phyloP scores from a whole-genome alignment of 73 alveolate species.

The Breviolum minutum region DNA sequence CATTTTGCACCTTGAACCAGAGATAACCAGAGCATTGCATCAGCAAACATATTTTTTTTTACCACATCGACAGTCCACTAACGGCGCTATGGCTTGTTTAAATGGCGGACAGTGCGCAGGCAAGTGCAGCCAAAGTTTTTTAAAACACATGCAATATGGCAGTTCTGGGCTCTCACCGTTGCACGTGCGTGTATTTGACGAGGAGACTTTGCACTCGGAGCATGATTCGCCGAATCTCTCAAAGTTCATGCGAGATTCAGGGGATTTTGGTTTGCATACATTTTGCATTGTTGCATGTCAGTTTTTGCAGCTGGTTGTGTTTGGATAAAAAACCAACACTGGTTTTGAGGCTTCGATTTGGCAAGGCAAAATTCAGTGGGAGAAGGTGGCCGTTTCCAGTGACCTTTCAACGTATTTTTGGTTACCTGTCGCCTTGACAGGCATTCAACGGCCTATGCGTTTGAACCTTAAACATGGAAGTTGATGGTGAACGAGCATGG shows the following conservation, averaged over 20 bases:
- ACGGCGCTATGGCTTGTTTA: not conserved
- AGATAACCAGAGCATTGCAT: too few species aligned
- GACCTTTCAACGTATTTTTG: not conserved
- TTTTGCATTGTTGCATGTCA: too few species aligned
- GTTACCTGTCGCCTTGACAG: not conserved
- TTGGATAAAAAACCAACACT: not conserved
- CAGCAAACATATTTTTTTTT: too few species aligned
- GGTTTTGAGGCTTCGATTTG: not conserved
- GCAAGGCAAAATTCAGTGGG: conserved; percentile 19
- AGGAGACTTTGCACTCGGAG: not conserved
- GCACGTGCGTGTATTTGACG: not conserved
- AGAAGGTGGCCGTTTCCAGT: not conserved
- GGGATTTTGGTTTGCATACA: too few species aligned
- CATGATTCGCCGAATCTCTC: not conserved
- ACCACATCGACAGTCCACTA: not conserved
- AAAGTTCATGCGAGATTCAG: not conserved
- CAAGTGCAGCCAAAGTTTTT: too few species aligned
- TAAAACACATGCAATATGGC: not conserved
- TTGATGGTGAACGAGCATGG: not conserved
- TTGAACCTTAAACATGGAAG: not conserved
- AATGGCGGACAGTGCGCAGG: too few species aligned
- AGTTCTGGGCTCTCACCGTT: not conserved
- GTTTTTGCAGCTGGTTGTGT: not conserved
- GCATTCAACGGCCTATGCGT: conserved; percentile 18
- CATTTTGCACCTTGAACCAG: too few species aligned